Percentiles rank a stretch among this genome's conserved stretches.
These are phyloP conservation scores for Vitis labrusca DNA, from an alignment of 164 flowering plant genomes.

Conservation along the genomic window DNA sequence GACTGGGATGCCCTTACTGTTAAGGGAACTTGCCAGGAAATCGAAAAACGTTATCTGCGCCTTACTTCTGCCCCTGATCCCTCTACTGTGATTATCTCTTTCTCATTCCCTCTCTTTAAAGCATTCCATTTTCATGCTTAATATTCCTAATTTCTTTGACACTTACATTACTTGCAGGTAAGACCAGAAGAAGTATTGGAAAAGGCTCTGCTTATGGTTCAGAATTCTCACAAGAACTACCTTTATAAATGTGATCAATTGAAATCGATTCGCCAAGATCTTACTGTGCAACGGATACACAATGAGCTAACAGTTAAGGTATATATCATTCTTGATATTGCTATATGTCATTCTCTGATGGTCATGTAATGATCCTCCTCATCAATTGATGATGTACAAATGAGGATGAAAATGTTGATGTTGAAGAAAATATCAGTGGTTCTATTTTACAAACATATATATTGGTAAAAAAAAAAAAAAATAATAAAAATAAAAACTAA, in stretches of 20 bases:
- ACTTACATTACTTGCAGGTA: slow-evolving; percentile 55
- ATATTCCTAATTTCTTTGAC: background rate
- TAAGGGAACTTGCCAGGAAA: slow-evolving; percentile 95
- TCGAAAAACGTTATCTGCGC: slow-evolving; percentile 95
- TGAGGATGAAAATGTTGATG: too few relatives aligned
- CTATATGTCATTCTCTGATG: background rate
- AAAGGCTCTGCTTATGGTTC: slow-evolving; percentile 82
- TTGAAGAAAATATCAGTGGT: too few relatives aligned
- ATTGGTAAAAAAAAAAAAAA: too few relatives aligned
- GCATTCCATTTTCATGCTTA: too few relatives aligned
- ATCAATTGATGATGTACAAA: too few relatives aligned
- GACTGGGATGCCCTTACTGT: slow-evolving; percentile 98
- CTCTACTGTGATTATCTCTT: slow-evolving; percentile 53
- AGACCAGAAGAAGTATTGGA: slow-evolving; percentile 92
- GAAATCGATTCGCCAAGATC: slow-evolving; percentile 96
- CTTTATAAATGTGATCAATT: slow-evolving; percentile 96
- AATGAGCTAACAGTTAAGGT: slow-evolving; percentile 91
- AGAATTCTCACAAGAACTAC: slow-evolving; percentile 82
- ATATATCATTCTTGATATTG: background rate
- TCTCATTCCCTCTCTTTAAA: background rate
- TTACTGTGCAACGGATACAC: slow-evolving; percentile 85
- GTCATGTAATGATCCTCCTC: too few relatives aligned
- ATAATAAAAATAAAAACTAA: too few relatives aligned
- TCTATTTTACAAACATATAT: too few relatives aligned
- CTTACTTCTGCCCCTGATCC: slow-evolving; percentile 99